phyloP scores from a whole-genome alignment of 495 filamentous ascomycete genomes.

The Podospora australis region DNA sequence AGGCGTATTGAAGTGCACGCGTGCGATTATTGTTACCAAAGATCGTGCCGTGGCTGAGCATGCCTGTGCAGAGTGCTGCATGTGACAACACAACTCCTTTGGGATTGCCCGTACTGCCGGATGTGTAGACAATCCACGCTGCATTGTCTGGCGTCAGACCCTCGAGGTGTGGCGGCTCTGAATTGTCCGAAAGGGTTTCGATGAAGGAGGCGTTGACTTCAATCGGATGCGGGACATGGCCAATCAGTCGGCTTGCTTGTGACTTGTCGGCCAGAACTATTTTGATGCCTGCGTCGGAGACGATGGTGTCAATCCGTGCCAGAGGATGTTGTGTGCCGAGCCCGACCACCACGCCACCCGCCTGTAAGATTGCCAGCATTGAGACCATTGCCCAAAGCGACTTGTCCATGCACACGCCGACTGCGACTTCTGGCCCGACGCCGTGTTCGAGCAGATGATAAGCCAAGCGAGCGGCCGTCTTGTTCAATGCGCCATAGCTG shows the following conservation, averaged over 20 bases:
- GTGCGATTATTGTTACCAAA: not conserved
- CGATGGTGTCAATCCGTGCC: not conserved
- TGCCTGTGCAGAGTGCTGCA: slow-evolving; percentile 19
- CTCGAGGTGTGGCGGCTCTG: too few species aligned
- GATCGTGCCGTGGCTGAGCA: not conserved
- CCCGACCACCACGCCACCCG: slow-evolving; percentile 39
- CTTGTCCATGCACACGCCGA: slow-evolving; percentile 50
- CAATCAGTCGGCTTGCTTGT: too few species aligned
- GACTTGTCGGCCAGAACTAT: too few species aligned
- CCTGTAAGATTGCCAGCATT: slow-evolving; percentile 40
- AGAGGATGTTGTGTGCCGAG: slow-evolving; percentile 33
- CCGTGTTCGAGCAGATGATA: slow-evolving; percentile 35
- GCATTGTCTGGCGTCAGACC: too few species aligned
- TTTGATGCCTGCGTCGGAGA: too few species aligned
- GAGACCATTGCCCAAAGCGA: slow-evolving; percentile 37
- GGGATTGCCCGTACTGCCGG: slow-evolving; percentile 36
- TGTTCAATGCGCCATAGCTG: slow-evolving; percentile 43
- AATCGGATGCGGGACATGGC: too few species aligned
- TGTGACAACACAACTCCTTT: slow-evolving; percentile 37
- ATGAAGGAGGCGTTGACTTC: too few species aligned
- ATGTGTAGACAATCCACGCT: too few species aligned
- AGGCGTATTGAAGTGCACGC: slow-evolving; percentile 3
- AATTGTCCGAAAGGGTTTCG: too few species aligned
- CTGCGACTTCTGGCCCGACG: slow-evolving; percentile 44
- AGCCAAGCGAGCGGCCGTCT: slow-evolving; percentile 28